phyloP scores from a whole-genome alignment of 1,139 yeast genomes.

The Lizanozyma gosingica region DNA sequence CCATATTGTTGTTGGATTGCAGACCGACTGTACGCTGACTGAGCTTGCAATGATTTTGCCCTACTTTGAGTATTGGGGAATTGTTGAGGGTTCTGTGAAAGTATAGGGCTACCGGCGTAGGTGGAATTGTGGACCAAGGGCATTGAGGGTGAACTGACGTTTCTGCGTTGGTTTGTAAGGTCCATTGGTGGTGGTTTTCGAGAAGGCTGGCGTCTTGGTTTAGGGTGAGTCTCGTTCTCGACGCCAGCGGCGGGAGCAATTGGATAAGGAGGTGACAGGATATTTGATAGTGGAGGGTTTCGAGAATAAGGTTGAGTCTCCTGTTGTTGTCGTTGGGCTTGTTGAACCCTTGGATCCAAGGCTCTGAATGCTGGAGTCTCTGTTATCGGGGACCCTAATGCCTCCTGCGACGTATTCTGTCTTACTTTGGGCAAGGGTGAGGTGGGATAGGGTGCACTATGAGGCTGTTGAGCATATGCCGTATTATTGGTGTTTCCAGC shows the following conservation, averaged over 20 bases:
- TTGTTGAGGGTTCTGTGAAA: background rate
- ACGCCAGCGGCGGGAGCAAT: background rate
- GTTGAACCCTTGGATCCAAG: too few species aligned
- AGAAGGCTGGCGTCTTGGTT: background rate
- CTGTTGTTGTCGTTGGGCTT: too few species aligned
- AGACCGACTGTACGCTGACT: background rate
- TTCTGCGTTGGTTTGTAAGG: background rate
- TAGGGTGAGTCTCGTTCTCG: background rate
- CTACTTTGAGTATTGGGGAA: background rate
- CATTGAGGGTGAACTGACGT: background rate
- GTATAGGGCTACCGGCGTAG: background rate
- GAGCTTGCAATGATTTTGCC: background rate
- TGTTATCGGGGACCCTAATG: background rate
- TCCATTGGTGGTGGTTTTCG: background rate
- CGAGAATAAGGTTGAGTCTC: too few species aligned
- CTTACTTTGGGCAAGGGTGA: background rate
- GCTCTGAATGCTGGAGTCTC: too few species aligned
- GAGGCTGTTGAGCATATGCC: background rate
- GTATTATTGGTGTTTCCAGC: constrained; percentile 8
- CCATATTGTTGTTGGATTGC: background rate
- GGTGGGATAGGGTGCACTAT: background rate
- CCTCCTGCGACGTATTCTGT: background rate
- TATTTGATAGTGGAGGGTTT: too few species aligned
- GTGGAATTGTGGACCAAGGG: background rate
- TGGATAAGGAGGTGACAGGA: background rate